These are phyloP conservation scores for Basipetospora sp. DNA, from an alignment of 2,329 filamentous ascomycete genomes.

Conservation along the genomic window DNA sequence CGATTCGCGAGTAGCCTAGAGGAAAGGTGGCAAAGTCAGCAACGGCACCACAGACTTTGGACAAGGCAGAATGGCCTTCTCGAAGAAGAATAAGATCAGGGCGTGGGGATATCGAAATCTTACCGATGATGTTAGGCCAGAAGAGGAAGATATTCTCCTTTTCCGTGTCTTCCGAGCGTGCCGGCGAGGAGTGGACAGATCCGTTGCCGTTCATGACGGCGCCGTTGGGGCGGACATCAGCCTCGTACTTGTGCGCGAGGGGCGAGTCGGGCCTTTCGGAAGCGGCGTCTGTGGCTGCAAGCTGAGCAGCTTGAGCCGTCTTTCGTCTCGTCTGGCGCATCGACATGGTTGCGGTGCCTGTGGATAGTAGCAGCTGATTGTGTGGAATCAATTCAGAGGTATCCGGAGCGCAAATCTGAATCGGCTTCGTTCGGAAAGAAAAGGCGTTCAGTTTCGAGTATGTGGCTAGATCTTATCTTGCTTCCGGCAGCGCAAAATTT, in stretches of 20 bases:
- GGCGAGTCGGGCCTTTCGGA: slow-evolving; percentile 13
- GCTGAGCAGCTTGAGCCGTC: slow-evolving; percentile 18
- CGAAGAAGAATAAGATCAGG: background rate
- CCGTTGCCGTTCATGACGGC: slow-evolving; percentile 31
- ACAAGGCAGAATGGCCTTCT: background rate
- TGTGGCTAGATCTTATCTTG: too few species aligned
- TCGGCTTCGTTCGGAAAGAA: too few species aligned
- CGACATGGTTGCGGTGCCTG: slow-evolving; percentile 21
- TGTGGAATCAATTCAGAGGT: too few species aligned
- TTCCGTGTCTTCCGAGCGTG: slow-evolving; percentile 21
- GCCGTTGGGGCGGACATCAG: slow-evolving; percentile 15
- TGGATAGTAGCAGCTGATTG: too few species aligned
- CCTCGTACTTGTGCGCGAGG: too few species aligned
- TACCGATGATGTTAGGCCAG: slow-evolving; percentile 70
- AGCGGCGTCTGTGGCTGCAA: slow-evolving; percentile 8
- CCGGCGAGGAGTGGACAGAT: slow-evolving; percentile 20
- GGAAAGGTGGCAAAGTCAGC: slow-evolving; percentile 7
- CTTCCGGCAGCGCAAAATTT: too few species aligned
- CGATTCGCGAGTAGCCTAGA: slow-evolving; percentile 59
- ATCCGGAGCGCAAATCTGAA: too few species aligned
- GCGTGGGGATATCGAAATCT: slow-evolving; percentile 12
- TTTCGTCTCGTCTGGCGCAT: slow-evolving; percentile 24
- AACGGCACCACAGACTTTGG: slow-evolving; percentile 4
- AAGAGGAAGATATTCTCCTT: slow-evolving; percentile 70
- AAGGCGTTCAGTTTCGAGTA: too few species aligned